These are phyloP conservation scores for Globisporangium sylvaticum DNA, from an alignment of 352 stramenopile genomes.

Conservation along the genomic window DNA sequence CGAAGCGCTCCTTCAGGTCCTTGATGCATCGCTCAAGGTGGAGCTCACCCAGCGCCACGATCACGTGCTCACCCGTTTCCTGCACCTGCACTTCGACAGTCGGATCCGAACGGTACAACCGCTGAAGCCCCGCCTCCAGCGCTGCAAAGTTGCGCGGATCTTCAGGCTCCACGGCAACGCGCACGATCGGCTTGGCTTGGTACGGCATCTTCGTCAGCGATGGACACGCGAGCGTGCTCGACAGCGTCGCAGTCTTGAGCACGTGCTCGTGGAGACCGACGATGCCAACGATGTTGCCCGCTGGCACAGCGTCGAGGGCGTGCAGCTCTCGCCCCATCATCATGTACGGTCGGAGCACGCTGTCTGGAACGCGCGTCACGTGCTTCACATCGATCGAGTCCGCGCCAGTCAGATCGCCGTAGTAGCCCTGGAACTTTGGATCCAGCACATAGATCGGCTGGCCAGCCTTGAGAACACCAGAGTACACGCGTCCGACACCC, in stretches of 20 bases:
- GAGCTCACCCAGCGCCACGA: slow-evolving; percentile 88
- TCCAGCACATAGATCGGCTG: slow-evolving; percentile 80
- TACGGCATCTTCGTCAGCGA: slow-evolving; percentile 88
- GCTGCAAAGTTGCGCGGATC: slow-evolving; percentile 83
- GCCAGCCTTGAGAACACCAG: slow-evolving; percentile 65
- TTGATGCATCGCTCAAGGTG: slow-evolving; percentile 92
- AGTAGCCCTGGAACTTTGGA: slow-evolving; percentile 83
- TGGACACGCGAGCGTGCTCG: slow-evolving; percentile 69
- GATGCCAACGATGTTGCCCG: slow-evolving; percentile 89
- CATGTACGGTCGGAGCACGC: slow-evolving; percentile 82
- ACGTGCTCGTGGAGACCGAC: slow-evolving; percentile 85
- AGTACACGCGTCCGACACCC: slow-evolving; percentile 90
- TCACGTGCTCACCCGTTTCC: slow-evolving; percentile 88
- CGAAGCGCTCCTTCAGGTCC: slow-evolving; percentile 86
- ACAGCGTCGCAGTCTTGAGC: slow-evolving; percentile 89
- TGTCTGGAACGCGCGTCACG: slow-evolving; percentile 44
- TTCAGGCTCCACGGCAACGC: slow-evolving; percentile 88
- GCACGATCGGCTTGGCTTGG: slow-evolving; percentile 90
- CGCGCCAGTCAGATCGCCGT: slow-evolving; percentile 25
- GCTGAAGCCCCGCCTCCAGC: slow-evolving; percentile 83
- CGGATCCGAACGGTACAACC: slow-evolving; percentile 90
- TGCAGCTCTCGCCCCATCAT: slow-evolving; percentile 91
- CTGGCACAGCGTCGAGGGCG: slow-evolving; percentile 66
- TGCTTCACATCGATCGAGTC: slow-evolving; percentile 40
- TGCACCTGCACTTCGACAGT: slow-evolving; percentile 91